These are phyloP conservation scores for Auricularia cornea DNA, from an alignment of 768 basidiomycete species.

Conservation along the genomic window DNA sequence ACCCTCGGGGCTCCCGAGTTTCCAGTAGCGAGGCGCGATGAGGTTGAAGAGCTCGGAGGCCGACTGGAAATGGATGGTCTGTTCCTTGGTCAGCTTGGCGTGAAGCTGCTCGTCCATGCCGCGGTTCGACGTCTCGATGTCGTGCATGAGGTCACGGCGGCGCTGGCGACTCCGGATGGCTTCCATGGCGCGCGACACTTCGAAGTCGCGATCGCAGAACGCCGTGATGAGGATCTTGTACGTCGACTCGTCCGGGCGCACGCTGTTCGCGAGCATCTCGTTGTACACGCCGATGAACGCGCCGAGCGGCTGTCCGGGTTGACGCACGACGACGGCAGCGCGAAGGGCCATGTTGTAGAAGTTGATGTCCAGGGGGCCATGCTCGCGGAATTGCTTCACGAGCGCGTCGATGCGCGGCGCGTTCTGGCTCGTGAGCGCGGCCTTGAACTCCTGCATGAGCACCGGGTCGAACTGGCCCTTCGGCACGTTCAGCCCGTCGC, in stretches of 20 bases:
- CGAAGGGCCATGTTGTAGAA: slow-evolving; percentile 60
- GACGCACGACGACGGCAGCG: slow-evolving; percentile 41
- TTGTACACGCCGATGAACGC: slow-evolving; percentile 62
- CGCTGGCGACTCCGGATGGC: slow-evolving; percentile 36
- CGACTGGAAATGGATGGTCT: slow-evolving; percentile 70
- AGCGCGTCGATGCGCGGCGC: not conserved
- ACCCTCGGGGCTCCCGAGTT: slow-evolving; percentile 13
- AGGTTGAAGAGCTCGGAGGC: slow-evolving; percentile 31
- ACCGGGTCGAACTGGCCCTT: not conserved
- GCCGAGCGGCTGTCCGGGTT: slow-evolving; percentile 43
- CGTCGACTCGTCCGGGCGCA: slow-evolving; percentile 55
- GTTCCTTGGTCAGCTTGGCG: slow-evolving; percentile 45
- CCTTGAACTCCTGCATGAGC: not conserved
- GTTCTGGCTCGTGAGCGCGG: not conserved
- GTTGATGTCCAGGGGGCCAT: slow-evolving; percentile 23
- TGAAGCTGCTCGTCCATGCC: slow-evolving; percentile 31
- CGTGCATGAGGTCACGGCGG: slow-evolving; percentile 24
- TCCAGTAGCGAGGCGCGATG: slow-evolving; percentile 12
- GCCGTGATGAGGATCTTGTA: slow-evolving; percentile 54
- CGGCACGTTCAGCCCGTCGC: not conserved
- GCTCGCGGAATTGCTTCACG: slow-evolving; percentile 2
- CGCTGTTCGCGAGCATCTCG: slow-evolving; percentile 50
- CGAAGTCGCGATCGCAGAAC: slow-evolving; percentile 58
- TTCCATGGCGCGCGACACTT: slow-evolving; percentile 42
- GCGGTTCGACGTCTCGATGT: slow-evolving; percentile 13